Evolutionary conservation across 139 green algal genomes (phyloP), one percentile per base, ranked within the genome.

Genomic region (Edaphochlamys debaryana): DNA sequence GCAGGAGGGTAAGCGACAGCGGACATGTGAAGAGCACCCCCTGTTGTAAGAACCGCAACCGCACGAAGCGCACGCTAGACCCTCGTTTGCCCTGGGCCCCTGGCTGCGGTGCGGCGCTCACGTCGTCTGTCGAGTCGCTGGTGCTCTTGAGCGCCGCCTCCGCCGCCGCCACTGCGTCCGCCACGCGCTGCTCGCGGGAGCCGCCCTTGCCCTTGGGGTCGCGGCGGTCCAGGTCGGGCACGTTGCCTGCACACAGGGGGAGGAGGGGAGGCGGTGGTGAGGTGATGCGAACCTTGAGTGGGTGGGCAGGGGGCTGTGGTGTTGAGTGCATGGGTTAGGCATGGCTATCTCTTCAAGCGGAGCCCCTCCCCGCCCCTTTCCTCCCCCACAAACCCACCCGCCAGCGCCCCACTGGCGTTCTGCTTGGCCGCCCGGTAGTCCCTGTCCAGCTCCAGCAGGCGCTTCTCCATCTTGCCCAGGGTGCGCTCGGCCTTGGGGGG

Each of bases 401-500:
- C 32, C 52, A 79, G 54, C 7, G 79, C 67, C 6, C 79, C 79
- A 27, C 34, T 72, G 32, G 67, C 67, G 56, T 27, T 77, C 58
- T 72, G 36, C 54, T 77, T 79, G 68, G 75, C 74, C 9, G 9
- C 40, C 19, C 36, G 30, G 60, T 81, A 64, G 45, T 79, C 67
- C 42, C 62, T 54, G 54, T 88, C 77, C 75, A 88, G 76, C 15
- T 60, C 76, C 37, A 62, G 54, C 56, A 79, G 56, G 19, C 83
- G 75, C 32, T 60, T 58, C 83, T 88, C 83, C 83, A 88, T 88
- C 36, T 60, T 58, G 30, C 32, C 58, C 45, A 85, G 68, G 25
- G 68, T 63, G 54, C 52, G 67, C 30, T 85, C 73, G 19, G 73
- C 73, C 73, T 80, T 29, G 9, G 69, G 41, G n/a, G n/a, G n/a